These are phyloP conservation scores for Mycena indigotica DNA, from an alignment of 768 basidiomycete genomes.

Conservation along the genomic window DNA sequence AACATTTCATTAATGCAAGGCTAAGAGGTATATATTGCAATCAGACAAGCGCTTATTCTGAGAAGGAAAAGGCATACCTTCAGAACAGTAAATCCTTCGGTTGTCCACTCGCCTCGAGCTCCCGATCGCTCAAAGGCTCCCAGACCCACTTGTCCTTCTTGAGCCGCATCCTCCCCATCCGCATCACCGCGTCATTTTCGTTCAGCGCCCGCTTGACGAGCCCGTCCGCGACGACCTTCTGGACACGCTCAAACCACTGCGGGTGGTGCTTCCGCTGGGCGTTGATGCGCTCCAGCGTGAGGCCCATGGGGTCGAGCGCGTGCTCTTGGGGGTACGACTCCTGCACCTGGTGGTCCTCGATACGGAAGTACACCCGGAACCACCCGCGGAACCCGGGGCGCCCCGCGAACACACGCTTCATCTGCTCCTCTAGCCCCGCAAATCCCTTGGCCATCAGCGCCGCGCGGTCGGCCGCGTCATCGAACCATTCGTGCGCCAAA, in stretches of 20 bases:
- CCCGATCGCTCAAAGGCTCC: conserved; percentile 6
- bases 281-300: background rate
- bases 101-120: conserved; percentile 5
- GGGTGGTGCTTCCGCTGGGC: conserved; percentile 1
- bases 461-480: background rate
- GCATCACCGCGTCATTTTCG: conserved; percentile 1
- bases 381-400: background rate
- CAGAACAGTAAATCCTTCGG: background rate
- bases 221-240: conserved; percentile 14
- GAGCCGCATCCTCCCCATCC: conserved; percentile 10
- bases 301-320: background rate
- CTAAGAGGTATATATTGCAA: no score
- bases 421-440: background rate
- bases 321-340: conserved; percentile 10
- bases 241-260: conserved; percentile 9
- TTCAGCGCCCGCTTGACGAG: conserved; percentile 8
- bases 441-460: background rate
- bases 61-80: no score
- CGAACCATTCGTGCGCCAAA: background rate
- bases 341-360: conserved; percentile 7
- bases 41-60: no score
- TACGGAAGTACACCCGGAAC: conserved; percentile 9
- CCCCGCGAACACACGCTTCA: background rate
- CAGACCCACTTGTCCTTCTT: conserved; percentile 20
- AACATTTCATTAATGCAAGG: no score